Evolutionary conservation across 2,329 filamentous ascomycete genomes (phyloP).

Genomic region (Aspergillus jensenii): DNA sequence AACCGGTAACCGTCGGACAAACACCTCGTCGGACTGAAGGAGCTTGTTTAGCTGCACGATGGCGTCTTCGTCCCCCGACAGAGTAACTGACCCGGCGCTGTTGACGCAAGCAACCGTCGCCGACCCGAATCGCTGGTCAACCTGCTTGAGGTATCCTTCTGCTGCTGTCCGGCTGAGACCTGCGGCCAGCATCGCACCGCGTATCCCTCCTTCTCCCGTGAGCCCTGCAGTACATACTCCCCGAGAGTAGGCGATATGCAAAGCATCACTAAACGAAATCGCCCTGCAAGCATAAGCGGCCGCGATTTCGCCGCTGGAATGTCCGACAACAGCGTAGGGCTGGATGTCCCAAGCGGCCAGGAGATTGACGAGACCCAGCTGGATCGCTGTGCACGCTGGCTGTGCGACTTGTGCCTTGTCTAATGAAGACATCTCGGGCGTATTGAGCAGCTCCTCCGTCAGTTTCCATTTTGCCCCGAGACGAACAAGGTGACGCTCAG

Average conservation of each 20-base stretch:
- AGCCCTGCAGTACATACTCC: neutral
- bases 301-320: conserved; percentile 34
- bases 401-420: neutral
- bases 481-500: neutral
- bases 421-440: neutral
- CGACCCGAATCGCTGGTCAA: neutral
- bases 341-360: conserved; percentile 1
- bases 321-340: conserved; percentile 24
- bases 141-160: neutral
- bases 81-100: conserved; percentile 3
- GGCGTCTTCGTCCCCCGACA: conserved; percentile 4
- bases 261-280: conserved; percentile 14
- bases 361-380: neutral
- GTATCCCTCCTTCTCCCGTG: neutral
- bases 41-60: conserved; percentile 8
- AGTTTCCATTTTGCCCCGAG: neutral
- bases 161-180: neutral
- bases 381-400: neutral
- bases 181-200: conserved; percentile 14
- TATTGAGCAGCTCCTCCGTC: neutral
- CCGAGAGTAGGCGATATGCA: conserved; percentile 13
- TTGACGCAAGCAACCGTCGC: neutral
- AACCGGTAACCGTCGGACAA: conserved; percentile 10
- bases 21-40: neutral
- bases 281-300: conserved; percentile 25